Evolutionary conservation across 2,329 filamentous ascomycete species (phyloP), one percentile per base, ranked within the genome.

Genomic region (Fusarium falciforme): DNA sequence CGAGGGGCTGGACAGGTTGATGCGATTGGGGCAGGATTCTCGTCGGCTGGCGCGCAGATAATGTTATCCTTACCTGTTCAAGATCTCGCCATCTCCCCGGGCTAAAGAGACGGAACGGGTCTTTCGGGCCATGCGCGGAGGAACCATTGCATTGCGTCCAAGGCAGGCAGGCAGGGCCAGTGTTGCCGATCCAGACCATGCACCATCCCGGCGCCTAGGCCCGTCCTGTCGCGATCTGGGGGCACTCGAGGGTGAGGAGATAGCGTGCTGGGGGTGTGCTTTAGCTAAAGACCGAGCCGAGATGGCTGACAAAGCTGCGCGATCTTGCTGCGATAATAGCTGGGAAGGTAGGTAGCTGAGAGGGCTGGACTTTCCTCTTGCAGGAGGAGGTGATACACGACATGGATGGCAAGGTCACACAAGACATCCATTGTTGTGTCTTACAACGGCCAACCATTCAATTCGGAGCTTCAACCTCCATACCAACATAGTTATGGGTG

Each of bases 361-460:
- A 70, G 62, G 36, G 11, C 35, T 71, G 36, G 61, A 68, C 59
- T 55, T 73, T 71, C 55, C 59, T 55, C 35, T 64, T 42, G 63
- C 44, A 57, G 59, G 59, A 60, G 44, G 61, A 61, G 60, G 22
- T 22, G 38, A 59, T 36, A 38, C 52, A 36, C 52, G 52, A 35
- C 31, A 57, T 58, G 20, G 20, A 57, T 58, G 20, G 35, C 22
- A 44, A 27, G 58, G 38, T 35, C 36, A 44, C 38, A 44, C 29
- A 60, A 31, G 58, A 60, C 58, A 31, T 22, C 42, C 22, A 47
- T 47, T 17, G 22, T 47, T 47, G 36, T 44, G 27, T 44, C 58
- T 60, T 60, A 60, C 58, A 59, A 40, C 22, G 5, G 7, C 22
- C 35, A 40, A 12, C 29, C 54, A 58, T 38, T 36, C 54, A 58